These are phyloP conservation scores for Colletotrichum endophyticum DNA, from an alignment of 2,329 filamentous ascomycete genomes.

Conservation along the genomic window DNA sequence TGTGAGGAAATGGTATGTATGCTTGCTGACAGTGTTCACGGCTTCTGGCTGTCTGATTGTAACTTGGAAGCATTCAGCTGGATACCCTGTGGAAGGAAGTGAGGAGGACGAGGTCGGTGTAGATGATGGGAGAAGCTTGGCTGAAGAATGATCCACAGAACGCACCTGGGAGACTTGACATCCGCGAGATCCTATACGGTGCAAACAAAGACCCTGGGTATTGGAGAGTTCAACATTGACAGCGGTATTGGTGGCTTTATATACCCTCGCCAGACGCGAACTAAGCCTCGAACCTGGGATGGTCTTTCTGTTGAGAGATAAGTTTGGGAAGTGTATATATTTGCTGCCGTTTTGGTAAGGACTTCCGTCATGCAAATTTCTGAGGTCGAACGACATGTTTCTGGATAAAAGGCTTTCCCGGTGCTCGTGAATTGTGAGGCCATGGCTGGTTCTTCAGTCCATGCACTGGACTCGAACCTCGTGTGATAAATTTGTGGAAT, in stretches of 20 bases:
- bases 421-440: accelerated
- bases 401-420: no score
- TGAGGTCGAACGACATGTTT: no score
- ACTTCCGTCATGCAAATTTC: neutral
- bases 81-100: neutral
- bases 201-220: neutral
- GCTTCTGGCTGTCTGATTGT: accelerated
- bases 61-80: neutral
- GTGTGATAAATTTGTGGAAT: neutral
- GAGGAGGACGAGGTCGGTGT: accelerated
- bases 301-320: neutral
- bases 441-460: accelerated
- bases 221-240: neutral
- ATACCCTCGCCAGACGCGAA: accelerated
- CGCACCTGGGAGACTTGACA: accelerated
- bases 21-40: neutral
- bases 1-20: no score
- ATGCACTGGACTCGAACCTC: neutral
- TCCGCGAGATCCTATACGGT: no score
- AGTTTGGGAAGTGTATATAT: neutral
- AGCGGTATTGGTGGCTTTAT: neutral
- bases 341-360: neutral
- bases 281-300: accelerated
- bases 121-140: accelerated
- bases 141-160: neutral